phyloP scores from a whole-genome alignment of 78 protist genomes.

The Anaeramoeba flamelloides region DNA sequence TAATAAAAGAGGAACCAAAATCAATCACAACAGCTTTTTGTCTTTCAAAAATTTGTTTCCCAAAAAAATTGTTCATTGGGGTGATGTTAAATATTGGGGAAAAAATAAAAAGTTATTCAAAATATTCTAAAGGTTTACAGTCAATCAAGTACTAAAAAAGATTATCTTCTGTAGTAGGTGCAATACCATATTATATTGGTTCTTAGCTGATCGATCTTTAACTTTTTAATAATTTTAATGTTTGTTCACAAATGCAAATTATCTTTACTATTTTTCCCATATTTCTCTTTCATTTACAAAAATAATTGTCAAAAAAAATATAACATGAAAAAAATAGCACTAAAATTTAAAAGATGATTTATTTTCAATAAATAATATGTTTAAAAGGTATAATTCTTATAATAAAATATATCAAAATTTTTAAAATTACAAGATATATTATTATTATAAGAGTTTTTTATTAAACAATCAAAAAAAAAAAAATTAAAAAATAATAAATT shows the following conservation, averaged over 20 bases:
- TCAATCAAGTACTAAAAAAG: too few relatives aligned
- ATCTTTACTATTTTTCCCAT: not conserved
- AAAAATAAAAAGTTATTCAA: too few relatives aligned
- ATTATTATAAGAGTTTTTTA: not conserved
- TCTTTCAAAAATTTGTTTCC: too few relatives aligned
- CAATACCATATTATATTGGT: too few relatives aligned
- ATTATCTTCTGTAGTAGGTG: too few relatives aligned
- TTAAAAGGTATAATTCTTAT: not conserved
- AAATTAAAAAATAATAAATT: conserved; percentile 2
- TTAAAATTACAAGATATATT: not conserved
- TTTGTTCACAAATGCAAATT: not conserved
- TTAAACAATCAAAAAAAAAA: not conserved
- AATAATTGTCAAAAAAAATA: not conserved
- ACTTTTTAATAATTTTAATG: not conserved
- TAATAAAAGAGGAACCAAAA: too few relatives aligned
- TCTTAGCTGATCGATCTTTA: not conserved
- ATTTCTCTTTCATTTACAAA: not conserved
- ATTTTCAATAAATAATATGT: too few relatives aligned
- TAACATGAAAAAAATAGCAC: not conserved
- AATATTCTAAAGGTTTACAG: too few relatives aligned
- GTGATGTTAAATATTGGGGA: too few relatives aligned
- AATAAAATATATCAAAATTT: not conserved
- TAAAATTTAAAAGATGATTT: too few relatives aligned
- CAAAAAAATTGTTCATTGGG: too few relatives aligned
- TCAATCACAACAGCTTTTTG: too few relatives aligned